Evolutionary conservation across 371 early-diverging fungal species (phyloP), one percentile per base, ranked within the genome.

Genomic region (Mortierella sp.): DNA sequence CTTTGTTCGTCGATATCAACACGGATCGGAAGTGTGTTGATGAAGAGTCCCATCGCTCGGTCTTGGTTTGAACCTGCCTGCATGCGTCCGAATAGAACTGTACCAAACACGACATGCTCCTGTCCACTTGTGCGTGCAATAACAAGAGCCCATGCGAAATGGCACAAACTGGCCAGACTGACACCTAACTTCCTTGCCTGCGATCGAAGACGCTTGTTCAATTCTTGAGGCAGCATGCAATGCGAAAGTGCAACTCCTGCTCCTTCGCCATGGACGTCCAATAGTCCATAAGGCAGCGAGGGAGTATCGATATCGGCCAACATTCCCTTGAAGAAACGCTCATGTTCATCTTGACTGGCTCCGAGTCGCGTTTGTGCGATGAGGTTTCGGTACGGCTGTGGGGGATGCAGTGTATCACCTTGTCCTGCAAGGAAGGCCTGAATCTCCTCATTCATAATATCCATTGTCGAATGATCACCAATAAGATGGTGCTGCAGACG

Each of bases 21-120:
- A 5, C 66, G 46, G 43, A 66, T 8, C 2, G 66, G 66, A 14
- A 66, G 49, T 7, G 54, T 57, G 46, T 66, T 66, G 48, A 58
- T 58, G 21, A 54, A 66, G 21, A 54, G 54, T 0, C 66, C 66
- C 37, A 28, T 14, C 44, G 17, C 1, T 34, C 10, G 7, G 4
- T 10, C 34, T 4, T 7, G 7, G 10, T 34, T 10, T 10, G 4
- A 7, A 4, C 16, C 39, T n/a, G 31, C 56, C 27, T 45, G 21
- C 41, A 52, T 39, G 1, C 56, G 58, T 12, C 53, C 56, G 27
- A 53, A 52, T 22, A 65, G 31, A 34, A 65, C 57, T 0, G 65
- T 65, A 19, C 65, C 65, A 51, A 65, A 65, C 8, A 65, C 65
- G 1, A 65, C 58, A 2, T 29, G 51, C 7, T 50, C 8, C 46